phyloP scores from a whole-genome alignment of 2,329 filamentous ascomycete species.

The Diplodia corticola region DNA sequence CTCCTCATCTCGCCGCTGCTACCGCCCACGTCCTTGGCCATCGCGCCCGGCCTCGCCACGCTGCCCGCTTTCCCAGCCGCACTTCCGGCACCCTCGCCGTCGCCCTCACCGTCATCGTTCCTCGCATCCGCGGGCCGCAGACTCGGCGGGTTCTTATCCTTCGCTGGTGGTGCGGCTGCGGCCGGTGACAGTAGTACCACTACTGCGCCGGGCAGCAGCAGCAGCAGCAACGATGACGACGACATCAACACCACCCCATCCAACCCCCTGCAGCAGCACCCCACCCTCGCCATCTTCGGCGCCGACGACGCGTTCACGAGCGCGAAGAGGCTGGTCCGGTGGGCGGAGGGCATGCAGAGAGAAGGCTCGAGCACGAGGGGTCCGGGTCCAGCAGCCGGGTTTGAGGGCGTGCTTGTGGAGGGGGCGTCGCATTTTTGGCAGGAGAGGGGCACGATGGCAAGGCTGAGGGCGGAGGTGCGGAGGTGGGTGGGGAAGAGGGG shows the following conservation, averaged over 20 bases:
- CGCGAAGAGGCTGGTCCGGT: conserved; percentile 62
- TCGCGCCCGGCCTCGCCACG: conserved; percentile 30
- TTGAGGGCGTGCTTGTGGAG: conserved; percentile 47
- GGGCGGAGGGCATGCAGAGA: conserved; percentile 61
- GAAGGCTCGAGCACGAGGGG: not conserved
- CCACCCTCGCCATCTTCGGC: conserved; percentile 71
- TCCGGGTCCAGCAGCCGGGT: too few relatives aligned
- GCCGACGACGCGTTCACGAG: conserved; percentile 73
- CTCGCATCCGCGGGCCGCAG: not conserved
- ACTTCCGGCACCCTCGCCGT: not conserved
- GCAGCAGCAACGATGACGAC: not conserved
- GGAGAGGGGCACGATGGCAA: conserved; percentile 41
- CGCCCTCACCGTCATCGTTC: not conserved
- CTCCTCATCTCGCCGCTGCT: conserved; percentile 51
- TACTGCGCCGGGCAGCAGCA: too few relatives aligned
- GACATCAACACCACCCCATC: too few relatives aligned
- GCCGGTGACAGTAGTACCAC: too few relatives aligned
- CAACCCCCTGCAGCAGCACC: conserved; percentile 27
- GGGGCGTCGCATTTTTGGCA: conserved; percentile 56
- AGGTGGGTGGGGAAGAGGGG: conserved; percentile 44
- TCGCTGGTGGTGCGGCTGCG: not conserved
- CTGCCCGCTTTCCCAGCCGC: not conserved
- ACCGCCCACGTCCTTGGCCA: conserved; percentile 43
- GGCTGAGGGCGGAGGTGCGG: conserved; percentile 43
- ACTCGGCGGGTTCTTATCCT: not conserved